Evolutionary conservation across 305 asterid species (phyloP).

Genomic region (Solanum hybrid): DNA sequence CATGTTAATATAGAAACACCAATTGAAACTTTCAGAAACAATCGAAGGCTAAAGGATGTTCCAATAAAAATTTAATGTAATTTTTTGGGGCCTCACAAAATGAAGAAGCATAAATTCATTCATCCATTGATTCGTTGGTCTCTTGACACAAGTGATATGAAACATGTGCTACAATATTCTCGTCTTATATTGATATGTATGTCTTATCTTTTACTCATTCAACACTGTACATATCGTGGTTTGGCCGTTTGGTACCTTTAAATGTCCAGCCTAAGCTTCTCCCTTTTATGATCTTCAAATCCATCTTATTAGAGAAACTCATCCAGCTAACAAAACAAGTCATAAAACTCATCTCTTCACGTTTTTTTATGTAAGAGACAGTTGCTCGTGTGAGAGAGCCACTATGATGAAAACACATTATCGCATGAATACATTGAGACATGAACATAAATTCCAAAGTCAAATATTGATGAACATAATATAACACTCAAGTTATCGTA

Average conservation of each 20-base stretch:
- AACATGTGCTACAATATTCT: neutral
- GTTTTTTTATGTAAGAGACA: too few species aligned
- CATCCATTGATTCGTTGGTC: neutral
- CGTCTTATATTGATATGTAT: neutral
- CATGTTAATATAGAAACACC: neutral
- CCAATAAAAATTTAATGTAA: too few species aligned
- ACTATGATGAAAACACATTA: neutral
- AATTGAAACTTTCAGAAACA: neutral
- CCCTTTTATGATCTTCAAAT: neutral
- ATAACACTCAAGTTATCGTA: neutral
- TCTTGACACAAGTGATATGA: neutral
- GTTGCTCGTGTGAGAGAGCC: too few species aligned
- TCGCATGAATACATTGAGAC: neutral
- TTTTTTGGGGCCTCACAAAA: neutral
- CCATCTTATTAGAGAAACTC: neutral
- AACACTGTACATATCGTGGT: neutral
- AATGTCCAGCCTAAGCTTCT: neutral
- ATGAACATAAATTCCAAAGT: neutral
- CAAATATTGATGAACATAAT: neutral
- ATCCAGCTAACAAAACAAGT: neutral
- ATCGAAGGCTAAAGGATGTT: neutral
- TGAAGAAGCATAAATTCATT: neutral
- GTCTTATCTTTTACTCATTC: neutral
- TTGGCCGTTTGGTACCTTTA: neutral
- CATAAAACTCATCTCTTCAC: neutral